A percentile compares a stretch with the other conserved stretches of the same genome.
phyloP scores from a whole-genome alignment of 768 basidiomycete genomes.

The Lactarius pseudohatsudake region DNA sequence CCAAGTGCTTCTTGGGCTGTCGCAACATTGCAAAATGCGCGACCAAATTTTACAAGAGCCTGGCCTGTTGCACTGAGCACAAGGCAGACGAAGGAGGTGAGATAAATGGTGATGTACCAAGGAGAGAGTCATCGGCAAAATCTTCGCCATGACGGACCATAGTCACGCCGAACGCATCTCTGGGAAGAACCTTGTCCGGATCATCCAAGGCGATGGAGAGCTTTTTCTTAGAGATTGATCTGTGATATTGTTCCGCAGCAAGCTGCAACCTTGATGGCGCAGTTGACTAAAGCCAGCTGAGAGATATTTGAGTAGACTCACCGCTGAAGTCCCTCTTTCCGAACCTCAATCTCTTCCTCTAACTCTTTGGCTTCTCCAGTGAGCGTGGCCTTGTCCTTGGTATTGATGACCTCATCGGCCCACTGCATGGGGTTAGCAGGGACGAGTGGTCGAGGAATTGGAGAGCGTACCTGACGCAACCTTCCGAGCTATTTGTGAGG shows the following conservation, averaged over 20 bases:
- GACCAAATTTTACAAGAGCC: constrained; percentile 73
- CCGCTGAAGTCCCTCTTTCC: constrained; percentile 72
- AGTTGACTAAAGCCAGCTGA: neutral
- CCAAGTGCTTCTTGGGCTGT: constrained; percentile 82
- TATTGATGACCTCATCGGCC: constrained; percentile 87
- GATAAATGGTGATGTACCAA: constrained; percentile 18
- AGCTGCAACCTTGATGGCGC: constrained; percentile 20
- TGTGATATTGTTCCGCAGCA: constrained; percentile 28
- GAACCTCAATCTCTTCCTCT: constrained; percentile 80
- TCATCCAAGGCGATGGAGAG: constrained; percentile 37
- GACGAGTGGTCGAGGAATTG: constrained; percentile 7
- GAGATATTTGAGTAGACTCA: constrained; percentile 39
- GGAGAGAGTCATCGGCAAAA: constrained; percentile 33
- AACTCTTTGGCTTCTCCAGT: constrained; percentile 79
- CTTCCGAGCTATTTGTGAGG: constrained; percentile 59
- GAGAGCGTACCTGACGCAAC: constrained; percentile 61
- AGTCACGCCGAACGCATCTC: constrained; percentile 44
- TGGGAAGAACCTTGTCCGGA: constrained; percentile 40
- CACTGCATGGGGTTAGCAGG: constrained; percentile 47
- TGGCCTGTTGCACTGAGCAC: constrained; percentile 46
- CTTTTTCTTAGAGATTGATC: constrained; percentile 33
- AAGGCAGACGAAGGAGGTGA: neutral
- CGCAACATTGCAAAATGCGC: constrained; percentile 83
- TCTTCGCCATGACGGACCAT: constrained; percentile 45
- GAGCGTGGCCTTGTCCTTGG: constrained; percentile 75